A percentile compares a stretch with the other conserved stretches of the same genome.
Conservation (phyloP, 345 rosid genomes). For the Cardamine resedifolia region DNA sequence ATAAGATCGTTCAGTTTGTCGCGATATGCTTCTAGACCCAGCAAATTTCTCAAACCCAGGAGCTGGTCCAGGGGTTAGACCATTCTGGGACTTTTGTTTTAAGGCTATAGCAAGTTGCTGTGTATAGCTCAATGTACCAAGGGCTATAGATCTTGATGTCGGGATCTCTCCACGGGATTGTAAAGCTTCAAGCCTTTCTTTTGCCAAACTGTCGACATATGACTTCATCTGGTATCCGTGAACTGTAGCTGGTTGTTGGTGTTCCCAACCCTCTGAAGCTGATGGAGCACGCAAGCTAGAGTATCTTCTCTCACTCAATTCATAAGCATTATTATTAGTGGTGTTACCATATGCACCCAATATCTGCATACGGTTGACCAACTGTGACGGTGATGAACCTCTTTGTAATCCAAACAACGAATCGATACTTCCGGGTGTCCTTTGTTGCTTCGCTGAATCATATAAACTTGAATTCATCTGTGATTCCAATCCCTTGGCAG, state of each 20-base stretch:
- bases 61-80: constrained; percentile 52
- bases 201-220: constrained; percentile 50
- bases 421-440: constrained; percentile 53
- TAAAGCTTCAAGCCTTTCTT: constrained; percentile 49
- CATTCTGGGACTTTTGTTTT: constrained; percentile 68
- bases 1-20: constrained; percentile 56
- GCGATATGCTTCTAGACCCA: constrained; percentile 51
- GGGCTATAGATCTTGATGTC: constrained; percentile 47
- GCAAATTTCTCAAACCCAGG: constrained; percentile 60
- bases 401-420: constrained; percentile 59
- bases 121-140: constrained; percentile 52
- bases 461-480: constrained; percentile 46
- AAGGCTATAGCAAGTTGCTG: constrained; percentile 54
- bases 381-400: constrained; percentile 50
- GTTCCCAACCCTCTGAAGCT: constrained; percentile 59
- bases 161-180: constrained; percentile 60
- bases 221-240: constrained; percentile 78
- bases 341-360: constrained; percentile 62
- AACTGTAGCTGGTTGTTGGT: constrained; percentile 73
- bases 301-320: constrained; percentile 68
- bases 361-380: constrained; percentile 58
- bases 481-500: constrained; percentile 63
- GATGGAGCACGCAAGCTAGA: constrained; percentile 66
- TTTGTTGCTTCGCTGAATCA: constrained; percentile 61
- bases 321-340: constrained; percentile 40